Conservation (phyloP, 768 basidiomycete genomes). For the Suillus brevipes region DNA sequence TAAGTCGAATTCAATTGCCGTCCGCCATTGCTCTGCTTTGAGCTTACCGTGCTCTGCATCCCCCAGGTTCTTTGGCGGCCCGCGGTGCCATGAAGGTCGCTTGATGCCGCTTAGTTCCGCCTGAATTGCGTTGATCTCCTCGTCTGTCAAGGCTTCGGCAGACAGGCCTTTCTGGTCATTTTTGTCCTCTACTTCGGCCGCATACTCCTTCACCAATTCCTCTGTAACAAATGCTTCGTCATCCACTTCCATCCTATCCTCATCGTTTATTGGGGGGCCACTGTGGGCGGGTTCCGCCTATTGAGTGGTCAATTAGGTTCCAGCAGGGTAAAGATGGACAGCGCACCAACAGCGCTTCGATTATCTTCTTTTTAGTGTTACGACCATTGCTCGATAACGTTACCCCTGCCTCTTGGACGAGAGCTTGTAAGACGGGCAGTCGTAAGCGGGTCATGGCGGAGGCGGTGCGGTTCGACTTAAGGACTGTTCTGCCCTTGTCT, state of each 20-base stretch:
- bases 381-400: too few relatives aligned
- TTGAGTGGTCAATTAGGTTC: too few relatives aligned
- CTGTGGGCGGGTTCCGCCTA: too few relatives aligned
- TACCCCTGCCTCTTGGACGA: too few relatives aligned
- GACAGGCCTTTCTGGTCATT: neutral
- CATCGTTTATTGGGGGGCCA: neutral
- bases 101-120: neutral
- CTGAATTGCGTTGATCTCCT: constrained; percentile 4
- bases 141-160: neutral
- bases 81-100: constrained; percentile 7
- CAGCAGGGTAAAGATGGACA: too few relatives aligned
- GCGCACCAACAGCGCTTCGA: too few relatives aligned
- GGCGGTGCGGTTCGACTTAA: too few relatives aligned
- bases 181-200: neutral
- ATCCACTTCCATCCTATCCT: neutral
- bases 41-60: constrained; percentile 33
- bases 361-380: too few relatives aligned
- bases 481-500: too few relatives aligned
- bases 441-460: too few relatives aligned
- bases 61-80: constrained; percentile 19
- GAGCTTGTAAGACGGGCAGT: too few relatives aligned
- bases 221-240: neutral
- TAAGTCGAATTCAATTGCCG: constrained; percentile 4
- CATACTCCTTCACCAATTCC: constrained; percentile 5
- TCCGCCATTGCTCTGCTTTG: constrained; percentile 36